Evolutionary conservation across 2,329 filamentous ascomycete species (phyloP).

Genomic region (Didymella glomerata): DNA sequence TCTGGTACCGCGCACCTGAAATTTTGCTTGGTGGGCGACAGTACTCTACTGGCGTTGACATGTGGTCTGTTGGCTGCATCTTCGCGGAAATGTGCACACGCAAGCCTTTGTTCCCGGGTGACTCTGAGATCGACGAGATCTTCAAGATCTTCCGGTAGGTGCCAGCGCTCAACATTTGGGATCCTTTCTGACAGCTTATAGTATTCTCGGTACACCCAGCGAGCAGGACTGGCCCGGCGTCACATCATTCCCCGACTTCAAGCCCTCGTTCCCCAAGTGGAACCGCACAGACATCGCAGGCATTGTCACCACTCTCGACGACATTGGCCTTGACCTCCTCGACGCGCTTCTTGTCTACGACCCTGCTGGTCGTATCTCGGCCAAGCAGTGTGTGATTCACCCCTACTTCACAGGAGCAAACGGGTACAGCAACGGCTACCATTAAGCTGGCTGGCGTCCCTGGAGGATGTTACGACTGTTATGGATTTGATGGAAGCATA

Average conservation of each 20-base stretch:
- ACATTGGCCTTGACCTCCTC: constrained; percentile 72
- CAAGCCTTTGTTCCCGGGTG: constrained; percentile 90
- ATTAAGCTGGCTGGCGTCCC: constrained; percentile 32
- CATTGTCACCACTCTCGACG: constrained; percentile 77
- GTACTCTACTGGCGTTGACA: constrained; percentile 93
- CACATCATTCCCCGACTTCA: constrained; percentile 94
- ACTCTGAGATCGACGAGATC: constrained; percentile 93
- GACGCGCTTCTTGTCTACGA: constrained; percentile 83
- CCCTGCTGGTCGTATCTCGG: constrained; percentile 84
- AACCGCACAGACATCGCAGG: constrained; percentile 70
- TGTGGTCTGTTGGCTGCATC: constrained; percentile 95
- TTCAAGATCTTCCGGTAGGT: constrained; percentile 90
- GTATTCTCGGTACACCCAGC: constrained; percentile 79
- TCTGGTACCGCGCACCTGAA: constrained; percentile 92
- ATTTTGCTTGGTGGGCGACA: constrained; percentile 89
- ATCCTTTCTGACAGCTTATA: constrained; percentile 26
- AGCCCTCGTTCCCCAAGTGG: constrained; percentile 92
- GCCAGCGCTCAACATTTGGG: neutral
- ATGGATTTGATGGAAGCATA: constrained; percentile 38
- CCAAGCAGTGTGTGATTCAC: constrained; percentile 85
- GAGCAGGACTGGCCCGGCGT: constrained; percentile 89
- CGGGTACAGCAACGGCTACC: constrained; percentile 54
- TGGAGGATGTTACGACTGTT: constrained; percentile 42
- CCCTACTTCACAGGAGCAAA: constrained; percentile 75
- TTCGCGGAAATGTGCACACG: constrained; percentile 97